Evolutionary conservation across 768 basidiomycete species (phyloP), one percentile per base, ranked within the genome.

Genomic region (Coprinopsis cinerea): DNA sequence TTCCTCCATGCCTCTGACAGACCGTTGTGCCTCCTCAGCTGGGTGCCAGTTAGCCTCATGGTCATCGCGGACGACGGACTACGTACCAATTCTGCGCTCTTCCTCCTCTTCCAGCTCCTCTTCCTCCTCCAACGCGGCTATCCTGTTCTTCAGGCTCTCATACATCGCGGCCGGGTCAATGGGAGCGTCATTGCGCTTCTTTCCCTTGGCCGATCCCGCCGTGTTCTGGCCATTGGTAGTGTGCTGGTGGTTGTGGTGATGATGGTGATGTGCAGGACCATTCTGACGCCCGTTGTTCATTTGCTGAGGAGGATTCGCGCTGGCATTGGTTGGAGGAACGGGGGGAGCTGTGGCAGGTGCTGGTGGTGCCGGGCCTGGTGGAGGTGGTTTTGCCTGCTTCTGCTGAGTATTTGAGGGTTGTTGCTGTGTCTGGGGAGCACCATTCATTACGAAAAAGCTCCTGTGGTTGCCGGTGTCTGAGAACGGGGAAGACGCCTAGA

Each of bases 11-110:
- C 85, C 90, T 61, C 81, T 87, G 58, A 92, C 87, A 1, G 84
- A 82, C 66, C 85, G 87, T 65, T 88, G 85, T 32, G 90, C 90
- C 69, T 92, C 89, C 65, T 92, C 90, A 43, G 88, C 90, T 93
- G 47, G 25, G 40, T 45, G 59, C 50, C 44, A 55, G 53, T 61
- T 42, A 52, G 48, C 58, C 53, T 45, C 59, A 53, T 55, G 43
- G 56, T 42, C 52, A 14, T 44, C 45, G 24, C 49, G 22, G 27
- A 26, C 48, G 44, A 46, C 52, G 37, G 24, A 7, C 37, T 44
- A 74, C 82, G 61, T 59, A 92, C 90, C 79, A 57, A 82, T 88
- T 64, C 75, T 73, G 56, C 76, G 74, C 62, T 92, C 90, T 66
- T 92, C 90, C 65, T 93, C 91, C 61, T 92, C 90, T 59, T 88